Percentiles rank a stretch among this genome's conserved stretches.
Evolutionary conservation across 106 monocot genomes (phyloP).

Genomic region (Agapanthus africanus): DNA sequence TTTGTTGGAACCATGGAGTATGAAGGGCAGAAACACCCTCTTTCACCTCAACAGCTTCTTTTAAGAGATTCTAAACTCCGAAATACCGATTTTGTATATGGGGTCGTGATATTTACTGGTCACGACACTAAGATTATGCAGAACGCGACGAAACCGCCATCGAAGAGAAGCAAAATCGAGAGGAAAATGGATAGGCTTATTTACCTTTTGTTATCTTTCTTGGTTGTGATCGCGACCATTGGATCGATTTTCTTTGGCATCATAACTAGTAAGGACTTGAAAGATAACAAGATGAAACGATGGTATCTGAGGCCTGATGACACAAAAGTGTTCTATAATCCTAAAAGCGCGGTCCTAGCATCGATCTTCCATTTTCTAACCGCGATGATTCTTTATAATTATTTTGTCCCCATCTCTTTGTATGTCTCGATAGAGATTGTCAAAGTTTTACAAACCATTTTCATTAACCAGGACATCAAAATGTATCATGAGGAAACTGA

Average conservation of each 20-base stretch:
- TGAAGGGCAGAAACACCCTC: slow-evolving; percentile 44
- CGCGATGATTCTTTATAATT: slow-evolving; percentile 80
- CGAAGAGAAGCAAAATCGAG: slow-evolving; percentile 86
- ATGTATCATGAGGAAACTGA: slow-evolving; percentile 90
- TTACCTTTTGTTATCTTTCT: slow-evolving; percentile 55
- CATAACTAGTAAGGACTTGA: slow-evolving; percentile 37
- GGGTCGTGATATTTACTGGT: slow-evolving; percentile 72
- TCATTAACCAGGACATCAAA: slow-evolving; percentile 69
- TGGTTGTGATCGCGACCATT: slow-evolving; percentile 53
- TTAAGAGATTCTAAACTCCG: slow-evolving; percentile 83
- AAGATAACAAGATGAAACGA: slow-evolving; percentile 41
- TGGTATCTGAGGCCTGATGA: slow-evolving; percentile 80
- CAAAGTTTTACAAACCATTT: slow-evolving; percentile 72
- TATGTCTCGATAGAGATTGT: slow-evolving; percentile 91
- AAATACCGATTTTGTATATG: slow-evolving; percentile 79
- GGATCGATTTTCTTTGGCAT: slow-evolving; percentile 85
- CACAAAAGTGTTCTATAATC: slow-evolving; percentile 42
- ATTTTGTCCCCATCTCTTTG: slow-evolving; percentile 87
- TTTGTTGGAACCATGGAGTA: slow-evolving; percentile 79
- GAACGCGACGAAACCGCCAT: slow-evolving; percentile 76
- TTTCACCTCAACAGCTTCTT: slow-evolving; percentile 80
- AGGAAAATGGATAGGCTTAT: slow-evolving; percentile 79
- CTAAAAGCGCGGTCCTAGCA: slow-evolving; percentile 36
- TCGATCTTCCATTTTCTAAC: slow-evolving; percentile 79
- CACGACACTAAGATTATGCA: slow-evolving; percentile 90